These are phyloP conservation scores for Cenchrus purpureus DNA, from an alignment of 176 grass and related monocot genomes.

Conservation along the genomic window DNA sequence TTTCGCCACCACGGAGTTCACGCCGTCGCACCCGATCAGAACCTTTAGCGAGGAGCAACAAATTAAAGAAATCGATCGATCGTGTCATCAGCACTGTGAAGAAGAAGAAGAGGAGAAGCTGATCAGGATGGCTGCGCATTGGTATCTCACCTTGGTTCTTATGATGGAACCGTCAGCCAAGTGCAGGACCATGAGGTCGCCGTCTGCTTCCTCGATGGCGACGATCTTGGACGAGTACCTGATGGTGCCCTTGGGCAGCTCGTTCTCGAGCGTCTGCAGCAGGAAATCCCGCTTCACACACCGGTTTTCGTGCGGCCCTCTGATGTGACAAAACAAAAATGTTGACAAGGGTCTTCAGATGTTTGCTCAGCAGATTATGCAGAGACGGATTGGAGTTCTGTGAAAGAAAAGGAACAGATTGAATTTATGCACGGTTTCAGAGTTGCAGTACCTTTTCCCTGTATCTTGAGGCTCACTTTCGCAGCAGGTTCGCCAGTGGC, in stretches of 20 bases:
- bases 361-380: neutral
- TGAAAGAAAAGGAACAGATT: no score
- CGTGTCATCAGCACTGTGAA: neutral
- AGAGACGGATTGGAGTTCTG: no score
- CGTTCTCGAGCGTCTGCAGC: conserved; percentile 55
- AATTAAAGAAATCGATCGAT: neutral
- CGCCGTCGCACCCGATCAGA: conserved; percentile 56
- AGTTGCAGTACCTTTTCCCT: conserved; percentile 38
- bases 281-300: conserved; percentile 69
- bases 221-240: conserved; percentile 79
- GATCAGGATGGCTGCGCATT: neutral
- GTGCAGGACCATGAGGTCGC: conserved; percentile 58
- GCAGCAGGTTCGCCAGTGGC: conserved; percentile 48
- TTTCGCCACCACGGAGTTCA: conserved; percentile 65
- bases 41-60: conserved; percentile 19
- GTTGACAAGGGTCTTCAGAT: neutral
- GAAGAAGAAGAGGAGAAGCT: neutral
- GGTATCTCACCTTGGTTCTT: conserved; percentile 58
- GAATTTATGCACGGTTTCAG: no score
- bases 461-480: conserved; percentile 41
- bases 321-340: neutral
- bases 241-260: conserved; percentile 68
- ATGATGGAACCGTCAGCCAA: conserved; percentile 71
- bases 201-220: conserved; percentile 54
- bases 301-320: conserved; percentile 62